Evolutionary conservation across 2,329 filamentous ascomycete species (phyloP).

Genomic region (Dothistroma pini): DNA sequence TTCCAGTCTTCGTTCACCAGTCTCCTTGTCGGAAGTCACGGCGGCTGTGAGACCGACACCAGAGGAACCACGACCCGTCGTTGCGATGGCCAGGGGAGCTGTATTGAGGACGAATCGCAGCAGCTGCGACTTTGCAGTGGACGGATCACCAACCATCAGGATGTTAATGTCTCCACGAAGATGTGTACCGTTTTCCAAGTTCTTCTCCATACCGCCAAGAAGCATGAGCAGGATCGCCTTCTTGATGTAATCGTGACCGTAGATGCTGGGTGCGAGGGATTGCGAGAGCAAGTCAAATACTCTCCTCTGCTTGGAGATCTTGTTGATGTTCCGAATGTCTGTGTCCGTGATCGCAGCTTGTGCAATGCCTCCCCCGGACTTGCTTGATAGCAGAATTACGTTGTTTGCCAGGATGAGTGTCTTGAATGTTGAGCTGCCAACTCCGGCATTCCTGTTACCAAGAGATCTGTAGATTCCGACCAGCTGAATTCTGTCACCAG

Average conservation of each 20-base stretch:
- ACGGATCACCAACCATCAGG: constrained; percentile 97
- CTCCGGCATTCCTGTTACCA: constrained; percentile 87
- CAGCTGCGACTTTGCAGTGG: constrained; percentile 97
- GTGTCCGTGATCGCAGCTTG: constrained; percentile 91
- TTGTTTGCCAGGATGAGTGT: constrained; percentile 94
- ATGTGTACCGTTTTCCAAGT: constrained; percentile 96
- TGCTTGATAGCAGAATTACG: constrained; percentile 88
- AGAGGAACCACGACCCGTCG: constrained; percentile 89
- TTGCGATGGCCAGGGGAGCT: constrained; percentile 91
- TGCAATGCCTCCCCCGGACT: constrained; percentile 90
- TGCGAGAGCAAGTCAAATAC: constrained; percentile 90
- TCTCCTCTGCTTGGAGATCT: constrained; percentile 89
- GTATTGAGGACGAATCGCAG: constrained; percentile 97
- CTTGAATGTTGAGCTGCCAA: constrained; percentile 90
- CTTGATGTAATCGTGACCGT: constrained; percentile 95
- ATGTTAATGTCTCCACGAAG: constrained; percentile 98
- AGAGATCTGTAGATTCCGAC: constrained; percentile 95
- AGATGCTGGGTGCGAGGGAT: constrained; percentile 93
- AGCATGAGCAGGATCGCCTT: constrained; percentile 96
- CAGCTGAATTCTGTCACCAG: constrained; percentile 90
- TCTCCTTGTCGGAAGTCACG: constrained; percentile 95
- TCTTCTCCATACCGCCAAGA: constrained; percentile 95
- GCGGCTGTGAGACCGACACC: constrained; percentile 97
- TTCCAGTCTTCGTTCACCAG: constrained; percentile 88
- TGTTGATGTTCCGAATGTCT: constrained; percentile 98